These are phyloP conservation scores for Spergularia marina DNA, from an alignment of 148 eudicot species.

Conservation along the genomic window DNA sequence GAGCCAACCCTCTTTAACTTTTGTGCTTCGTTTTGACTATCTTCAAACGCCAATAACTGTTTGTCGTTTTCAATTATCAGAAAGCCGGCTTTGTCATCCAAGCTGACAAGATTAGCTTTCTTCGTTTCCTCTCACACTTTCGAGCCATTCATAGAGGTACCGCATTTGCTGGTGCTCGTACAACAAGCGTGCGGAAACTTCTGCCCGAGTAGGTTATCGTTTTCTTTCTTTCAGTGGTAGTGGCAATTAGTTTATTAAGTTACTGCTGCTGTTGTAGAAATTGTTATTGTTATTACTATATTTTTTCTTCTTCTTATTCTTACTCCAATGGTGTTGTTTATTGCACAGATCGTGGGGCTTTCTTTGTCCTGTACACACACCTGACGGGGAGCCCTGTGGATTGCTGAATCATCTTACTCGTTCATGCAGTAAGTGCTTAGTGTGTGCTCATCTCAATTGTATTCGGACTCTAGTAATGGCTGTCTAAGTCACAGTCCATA, in stretches of 20 bases:
- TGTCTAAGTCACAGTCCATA: not conserved
- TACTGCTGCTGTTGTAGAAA: not conserved
- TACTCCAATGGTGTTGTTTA: not conserved
- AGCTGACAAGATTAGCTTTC: slow-evolving; percentile 85
- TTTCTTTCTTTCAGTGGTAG: not conserved
- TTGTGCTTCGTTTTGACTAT: not conserved
- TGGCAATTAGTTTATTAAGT: not conserved
- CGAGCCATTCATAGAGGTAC: slow-evolving; percentile 96
- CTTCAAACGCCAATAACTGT: slow-evolving; percentile 1
- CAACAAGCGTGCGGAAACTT: slow-evolving; percentile 95
- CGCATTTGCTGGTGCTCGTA: slow-evolving; percentile 89
- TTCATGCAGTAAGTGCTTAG: slow-evolving; percentile 69
- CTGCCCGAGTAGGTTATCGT: slow-evolving; percentile 75
- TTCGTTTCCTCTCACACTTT: slow-evolving; percentile 85
- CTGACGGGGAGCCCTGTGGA: slow-evolving; percentile 99
- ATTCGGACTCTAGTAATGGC: not conserved
- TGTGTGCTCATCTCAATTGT: not conserved
- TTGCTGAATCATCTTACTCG: slow-evolving; percentile 82
- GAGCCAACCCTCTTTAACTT: not conserved
- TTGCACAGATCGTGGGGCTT: slow-evolving; percentile 96
- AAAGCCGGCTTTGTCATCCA: slow-evolving; percentile 87
- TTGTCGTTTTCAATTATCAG: slow-evolving; percentile 33
- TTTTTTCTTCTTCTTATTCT: not conserved
- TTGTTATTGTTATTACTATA: not conserved
- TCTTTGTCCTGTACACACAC: slow-evolving; percentile 98